phyloP scores from a whole-genome alignment of 306 rosid species.

The Quercus suber region DNA sequence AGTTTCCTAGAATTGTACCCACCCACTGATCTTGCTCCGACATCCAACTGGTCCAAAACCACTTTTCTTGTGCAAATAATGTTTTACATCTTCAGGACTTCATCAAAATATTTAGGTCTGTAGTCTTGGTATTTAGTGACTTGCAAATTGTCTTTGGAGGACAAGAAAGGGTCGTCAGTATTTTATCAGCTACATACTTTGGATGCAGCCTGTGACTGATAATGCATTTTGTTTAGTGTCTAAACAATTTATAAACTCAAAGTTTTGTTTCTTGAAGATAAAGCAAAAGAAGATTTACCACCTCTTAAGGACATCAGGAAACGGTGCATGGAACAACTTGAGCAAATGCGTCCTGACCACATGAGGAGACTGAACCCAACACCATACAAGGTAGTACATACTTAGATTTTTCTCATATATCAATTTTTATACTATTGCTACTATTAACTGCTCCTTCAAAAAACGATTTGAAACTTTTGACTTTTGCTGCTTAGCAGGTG shows the following conservation, averaged over 20 bases:
- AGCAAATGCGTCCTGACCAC: conserved; percentile 92
- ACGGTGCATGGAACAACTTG: conserved; percentile 80
- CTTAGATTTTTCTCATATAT: background rate
- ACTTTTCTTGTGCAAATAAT: background rate
- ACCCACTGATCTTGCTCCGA: background rate
- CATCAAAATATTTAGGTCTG: too few species aligned
- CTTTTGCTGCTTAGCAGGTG: conserved; percentile 42
- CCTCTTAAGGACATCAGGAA: conserved; percentile 66
- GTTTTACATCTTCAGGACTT: background rate
- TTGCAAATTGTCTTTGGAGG: background rate
- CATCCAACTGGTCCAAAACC: background rate
- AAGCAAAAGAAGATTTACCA: conserved; percentile 58
- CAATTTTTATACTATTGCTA: background rate
- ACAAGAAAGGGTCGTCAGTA: conserved; percentile 3
- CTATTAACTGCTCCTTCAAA: background rate
- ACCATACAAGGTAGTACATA: conserved; percentile 71
- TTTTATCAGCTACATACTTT: conserved; percentile 8
- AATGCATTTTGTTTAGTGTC: conserved; percentile 2
- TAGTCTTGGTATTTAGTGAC: background rate
- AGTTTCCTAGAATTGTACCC: background rate
- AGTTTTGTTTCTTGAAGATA: conserved; percentile 42
- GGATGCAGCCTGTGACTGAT: conserved; percentile 12
- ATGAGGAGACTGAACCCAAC: conserved; percentile 98
- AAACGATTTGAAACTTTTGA: background rate
- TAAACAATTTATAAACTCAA: conserved; percentile 2